Evolutionary conservation across 2,329 filamentous ascomycete genomes (phyloP), one percentile per base, ranked within the genome.

Genomic region (Fusarium algeriense): DNA sequence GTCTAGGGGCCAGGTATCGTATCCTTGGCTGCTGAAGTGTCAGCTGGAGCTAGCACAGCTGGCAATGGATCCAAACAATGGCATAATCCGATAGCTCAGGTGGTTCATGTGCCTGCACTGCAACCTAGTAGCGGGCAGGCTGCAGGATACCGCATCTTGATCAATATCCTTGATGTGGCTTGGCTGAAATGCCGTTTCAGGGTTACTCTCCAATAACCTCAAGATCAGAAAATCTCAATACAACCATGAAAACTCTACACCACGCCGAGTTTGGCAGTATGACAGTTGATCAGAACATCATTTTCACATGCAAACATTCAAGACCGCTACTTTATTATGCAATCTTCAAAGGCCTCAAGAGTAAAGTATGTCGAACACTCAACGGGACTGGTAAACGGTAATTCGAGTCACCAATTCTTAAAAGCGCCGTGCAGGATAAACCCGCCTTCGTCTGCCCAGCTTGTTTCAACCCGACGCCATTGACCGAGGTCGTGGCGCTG

Each of bases 361-460:
- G 32, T 6, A 12, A 14, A 53, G 73, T 44, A 87, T 88, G 86
- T 89, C 85, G 87, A 85, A 81, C 84, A 85, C 87, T 88, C 86
- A 89, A 90, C 88, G 88, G 88, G 87, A 89, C 85, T 85, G 87
- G 84, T 84, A 83, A 86, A 88, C 82, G 81, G 81, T 63, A 74
- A 77, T 80, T 82, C 85, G 85, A 87, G 83, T 87, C 85, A 81
- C 84, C 87, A 89, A 89, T 90, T 89, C 87, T 89, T 89, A 82
- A 81, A 88, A 89, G 87, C 86, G 83, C 85, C 87, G 85, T 77
- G 77, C 81, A 78, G 76, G 75, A 45, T 67, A 75, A 73, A 76
- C 77, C 76, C 76, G 76, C 78, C 80, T 85, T 85, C 67, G 79
- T 90, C 85, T 89, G 79, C 87, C 88, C 87, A 83, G 70, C 84